Evolutionary conservation across 2,329 filamentous ascomycete species (phyloP).

Genomic region (Plectosphaerella sp.): DNA sequence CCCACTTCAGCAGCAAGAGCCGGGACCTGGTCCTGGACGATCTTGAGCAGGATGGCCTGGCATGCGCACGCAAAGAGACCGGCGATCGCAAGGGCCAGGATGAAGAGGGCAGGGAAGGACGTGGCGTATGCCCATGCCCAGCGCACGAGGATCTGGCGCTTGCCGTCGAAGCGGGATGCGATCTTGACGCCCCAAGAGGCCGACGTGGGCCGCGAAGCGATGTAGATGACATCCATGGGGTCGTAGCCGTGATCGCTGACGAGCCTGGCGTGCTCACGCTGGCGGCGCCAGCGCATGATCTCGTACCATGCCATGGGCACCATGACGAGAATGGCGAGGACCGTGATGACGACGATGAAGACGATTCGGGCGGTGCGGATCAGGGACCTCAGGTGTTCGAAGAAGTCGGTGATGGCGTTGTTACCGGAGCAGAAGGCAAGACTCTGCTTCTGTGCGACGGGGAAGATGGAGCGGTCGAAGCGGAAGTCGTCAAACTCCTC

Average conservation of each 20-base stretch:
- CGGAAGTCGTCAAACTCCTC: conserved; percentile 66
- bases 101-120: conserved; percentile 76
- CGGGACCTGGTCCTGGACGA: conserved; percentile 72
- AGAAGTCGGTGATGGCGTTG: conserved; percentile 78
- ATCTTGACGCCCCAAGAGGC: conserved; percentile 67
- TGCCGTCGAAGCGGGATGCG: conserved; percentile 58
- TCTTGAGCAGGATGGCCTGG: conserved; percentile 72
- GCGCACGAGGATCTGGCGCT: conserved; percentile 67
- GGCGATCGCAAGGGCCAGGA: conserved; percentile 76
- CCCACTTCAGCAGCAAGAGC: conserved; percentile 70
- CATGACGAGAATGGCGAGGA: conserved; percentile 69
- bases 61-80: conserved; percentile 79
- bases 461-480: conserved; percentile 75
- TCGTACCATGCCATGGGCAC: conserved; percentile 78
- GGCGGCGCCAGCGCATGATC: conserved; percentile 69
- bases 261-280: conserved; percentile 64
- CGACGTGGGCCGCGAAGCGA: conserved; percentile 76
- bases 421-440: conserved; percentile 88
- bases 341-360: conserved; percentile 70
- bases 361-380: conserved; percentile 66
- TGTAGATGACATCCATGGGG: conserved; percentile 83
- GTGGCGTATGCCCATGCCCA: conserved; percentile 90
- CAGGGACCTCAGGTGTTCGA: conserved; percentile 63
- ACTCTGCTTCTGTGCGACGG: conserved; percentile 75
- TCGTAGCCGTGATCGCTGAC: conserved; percentile 66